These are phyloP conservation scores for Puccinia novopanici DNA, from an alignment of 1,284 basidiomycete genomes.

Conservation along the genomic window DNA sequence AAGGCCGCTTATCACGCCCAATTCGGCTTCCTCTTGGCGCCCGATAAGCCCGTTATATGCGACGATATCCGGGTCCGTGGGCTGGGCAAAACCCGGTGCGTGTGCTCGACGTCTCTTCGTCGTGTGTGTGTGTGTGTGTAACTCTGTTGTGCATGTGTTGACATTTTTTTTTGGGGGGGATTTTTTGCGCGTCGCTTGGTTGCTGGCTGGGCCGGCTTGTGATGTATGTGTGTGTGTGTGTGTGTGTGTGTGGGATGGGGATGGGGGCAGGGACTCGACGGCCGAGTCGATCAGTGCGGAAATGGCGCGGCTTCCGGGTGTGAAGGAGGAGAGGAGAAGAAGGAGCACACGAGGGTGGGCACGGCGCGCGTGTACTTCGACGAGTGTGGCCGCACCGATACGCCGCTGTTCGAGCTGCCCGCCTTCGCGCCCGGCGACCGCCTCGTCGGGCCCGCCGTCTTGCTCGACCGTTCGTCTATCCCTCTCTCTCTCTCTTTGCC, in stretches of 20 bases:
- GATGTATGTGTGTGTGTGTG: no score
- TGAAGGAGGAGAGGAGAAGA: not conserved
- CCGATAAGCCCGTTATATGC: slow-evolving; percentile 23
- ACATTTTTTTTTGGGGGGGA: no score
- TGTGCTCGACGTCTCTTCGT: no score
- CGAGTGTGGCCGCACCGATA: slow-evolving; percentile 8
- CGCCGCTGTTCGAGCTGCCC: not conserved
- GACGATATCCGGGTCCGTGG: slow-evolving; percentile 49
- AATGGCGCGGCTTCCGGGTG: no score
- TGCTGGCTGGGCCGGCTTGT: no score
- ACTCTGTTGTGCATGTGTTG: no score
- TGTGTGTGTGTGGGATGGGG: no score
- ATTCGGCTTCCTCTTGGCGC: slow-evolving; percentile 43
- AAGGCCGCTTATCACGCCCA: slow-evolving; percentile 24
- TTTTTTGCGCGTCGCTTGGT: no score
- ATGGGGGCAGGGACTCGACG: no score
- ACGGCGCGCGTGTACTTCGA: slow-evolving; percentile 33
- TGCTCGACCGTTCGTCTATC: slow-evolving; percentile 45
- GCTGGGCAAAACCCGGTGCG: slow-evolving; percentile 43
- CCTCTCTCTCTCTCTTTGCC: not conserved
- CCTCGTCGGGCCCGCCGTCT: slow-evolving; percentile 35
- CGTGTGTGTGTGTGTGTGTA: no score
- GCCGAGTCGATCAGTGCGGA: no score
- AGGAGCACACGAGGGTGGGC: not conserved
- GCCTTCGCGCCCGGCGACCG: slow-evolving; percentile 1